Percentiles rank a stretch among this genome's conserved stretches.
These are phyloP conservation scores for Dillenia suffruticosa DNA, from an alignment of 164 flowering plant species.

Conservation along the genomic window DNA sequence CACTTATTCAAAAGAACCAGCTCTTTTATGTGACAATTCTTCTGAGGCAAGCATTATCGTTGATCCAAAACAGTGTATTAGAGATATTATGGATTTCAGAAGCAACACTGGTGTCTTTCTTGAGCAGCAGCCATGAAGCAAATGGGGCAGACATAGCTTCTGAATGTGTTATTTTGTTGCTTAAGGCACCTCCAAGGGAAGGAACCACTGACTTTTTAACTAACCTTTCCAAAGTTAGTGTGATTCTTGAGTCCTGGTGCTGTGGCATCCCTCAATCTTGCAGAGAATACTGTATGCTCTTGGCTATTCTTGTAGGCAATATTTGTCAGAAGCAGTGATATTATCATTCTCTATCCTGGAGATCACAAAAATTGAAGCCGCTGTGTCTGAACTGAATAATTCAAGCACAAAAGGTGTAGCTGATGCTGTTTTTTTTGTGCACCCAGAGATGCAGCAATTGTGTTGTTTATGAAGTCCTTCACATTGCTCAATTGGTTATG, in stretches of 20 bases:
- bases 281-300: slow-evolving; percentile 65
- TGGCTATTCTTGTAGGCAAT: slow-evolving; percentile 75
- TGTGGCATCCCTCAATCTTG: slow-evolving; percentile 33
- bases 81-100: slow-evolving; percentile 75
- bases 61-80: slow-evolving; percentile 52
- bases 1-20: slow-evolving; percentile 50
- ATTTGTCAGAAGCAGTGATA: slow-evolving; percentile 77
- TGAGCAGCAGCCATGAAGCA: slow-evolving; percentile 38
- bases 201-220: slow-evolving; percentile 75
- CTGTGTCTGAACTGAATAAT: slow-evolving; percentile 48
- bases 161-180: slow-evolving; percentile 67
- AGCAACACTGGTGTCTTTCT: slow-evolving; percentile 63
- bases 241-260: slow-evolving; percentile 48
- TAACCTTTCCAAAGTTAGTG: slow-evolving; percentile 63
- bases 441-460: slow-evolving; percentile 69
- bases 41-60: slow-evolving; percentile 24
- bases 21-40: slow-evolving; percentile 44
- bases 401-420: slow-evolving; percentile 43
- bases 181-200: slow-evolving; percentile 86
- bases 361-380: slow-evolving; percentile 55
- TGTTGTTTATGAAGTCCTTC: slow-evolving; percentile 45
- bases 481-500: too few species aligned
- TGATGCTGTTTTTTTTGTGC: slow-evolving; percentile 52
- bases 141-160: slow-evolving; percentile 76
- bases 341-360: slow-evolving; percentile 59